A percentile compares a stretch with the other conserved stretches of the same genome.
These are phyloP conservation scores for Telopea speciosissima DNA, from an alignment of 177 flowering plant species.

Conservation along the genomic window DNA sequence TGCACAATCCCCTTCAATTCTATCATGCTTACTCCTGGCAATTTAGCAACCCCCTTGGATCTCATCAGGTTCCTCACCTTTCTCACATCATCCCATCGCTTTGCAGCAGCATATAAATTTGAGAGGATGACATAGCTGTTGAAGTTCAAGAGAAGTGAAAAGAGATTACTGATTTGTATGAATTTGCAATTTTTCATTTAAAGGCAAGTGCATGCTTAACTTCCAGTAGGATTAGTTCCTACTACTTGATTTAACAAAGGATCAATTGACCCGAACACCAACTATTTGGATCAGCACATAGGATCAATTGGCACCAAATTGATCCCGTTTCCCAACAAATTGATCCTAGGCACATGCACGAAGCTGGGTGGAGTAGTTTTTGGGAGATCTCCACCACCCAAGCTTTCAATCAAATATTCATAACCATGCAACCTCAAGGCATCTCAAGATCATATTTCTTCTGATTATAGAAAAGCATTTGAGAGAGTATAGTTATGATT, in stretches of 20 bases:
- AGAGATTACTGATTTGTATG: constrained; percentile 3
- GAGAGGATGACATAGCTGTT: constrained; percentile 28
- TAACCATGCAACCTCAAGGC: background rate
- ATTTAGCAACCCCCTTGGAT: constrained; percentile 17
- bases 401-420: background rate
- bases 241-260: too few species aligned
- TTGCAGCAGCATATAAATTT: constrained; percentile 27
- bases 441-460: background rate
- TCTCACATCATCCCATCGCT: constrained; percentile 28
- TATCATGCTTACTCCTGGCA: constrained; percentile 31
- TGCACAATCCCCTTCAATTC: constrained; percentile 28
- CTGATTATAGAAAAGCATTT: too few species aligned
- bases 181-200: background rate
- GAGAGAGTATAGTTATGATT: background rate
- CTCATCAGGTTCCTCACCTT: constrained; percentile 27
- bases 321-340: too few species aligned
- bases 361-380: too few species aligned
- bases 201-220: background rate
- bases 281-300: too few species aligned
- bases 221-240: too few species aligned
- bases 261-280: too few species aligned
- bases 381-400: background rate
- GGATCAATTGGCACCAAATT: too few species aligned
- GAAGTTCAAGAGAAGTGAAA: background rate
- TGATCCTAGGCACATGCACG: too few species aligned